Evolutionary conservation across 495 filamentous ascomycete species (phyloP).

Genomic region (Aspergillus avenaceus): DNA sequence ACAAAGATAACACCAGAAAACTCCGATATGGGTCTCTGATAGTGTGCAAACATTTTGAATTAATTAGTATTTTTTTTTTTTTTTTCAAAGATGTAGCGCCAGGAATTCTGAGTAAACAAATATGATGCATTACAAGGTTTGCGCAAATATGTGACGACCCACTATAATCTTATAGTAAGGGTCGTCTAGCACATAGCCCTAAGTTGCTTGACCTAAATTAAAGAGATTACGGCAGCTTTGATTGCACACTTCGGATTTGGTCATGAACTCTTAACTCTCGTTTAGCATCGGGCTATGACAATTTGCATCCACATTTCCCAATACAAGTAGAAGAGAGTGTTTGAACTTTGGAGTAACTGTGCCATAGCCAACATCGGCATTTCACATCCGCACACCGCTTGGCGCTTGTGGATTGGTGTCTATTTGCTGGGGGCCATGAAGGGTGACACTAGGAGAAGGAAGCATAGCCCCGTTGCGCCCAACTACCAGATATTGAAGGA

Average conservation of each 20-base stretch:
- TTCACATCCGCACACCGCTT: background rate
- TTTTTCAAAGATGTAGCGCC: no score
- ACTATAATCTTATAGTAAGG: background rate
- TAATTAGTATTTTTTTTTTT: no score
- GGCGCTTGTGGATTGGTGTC: background rate
- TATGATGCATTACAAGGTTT: background rate
- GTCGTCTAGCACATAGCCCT: background rate
- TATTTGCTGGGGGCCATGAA: background rate
- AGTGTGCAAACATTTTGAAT: no score
- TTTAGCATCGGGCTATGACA: background rate
- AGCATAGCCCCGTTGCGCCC: conserved; percentile 8
- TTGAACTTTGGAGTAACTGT: background rate
- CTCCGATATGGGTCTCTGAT: background rate
- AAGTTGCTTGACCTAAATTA: background rate
- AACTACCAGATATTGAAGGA: background rate
- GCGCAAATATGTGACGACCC: background rate
- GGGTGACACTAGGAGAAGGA: background rate
- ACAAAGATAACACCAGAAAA: background rate
- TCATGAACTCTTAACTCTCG: background rate
- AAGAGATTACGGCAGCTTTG: no score
- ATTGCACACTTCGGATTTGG: no score
- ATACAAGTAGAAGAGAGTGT: no score
- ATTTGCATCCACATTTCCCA: no score
- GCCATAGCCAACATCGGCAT: background rate
- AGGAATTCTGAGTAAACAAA: background rate